phyloP scores from a whole-genome alignment of 2,329 filamentous ascomycete genomes.

The Alternaria infectoria region DNA sequence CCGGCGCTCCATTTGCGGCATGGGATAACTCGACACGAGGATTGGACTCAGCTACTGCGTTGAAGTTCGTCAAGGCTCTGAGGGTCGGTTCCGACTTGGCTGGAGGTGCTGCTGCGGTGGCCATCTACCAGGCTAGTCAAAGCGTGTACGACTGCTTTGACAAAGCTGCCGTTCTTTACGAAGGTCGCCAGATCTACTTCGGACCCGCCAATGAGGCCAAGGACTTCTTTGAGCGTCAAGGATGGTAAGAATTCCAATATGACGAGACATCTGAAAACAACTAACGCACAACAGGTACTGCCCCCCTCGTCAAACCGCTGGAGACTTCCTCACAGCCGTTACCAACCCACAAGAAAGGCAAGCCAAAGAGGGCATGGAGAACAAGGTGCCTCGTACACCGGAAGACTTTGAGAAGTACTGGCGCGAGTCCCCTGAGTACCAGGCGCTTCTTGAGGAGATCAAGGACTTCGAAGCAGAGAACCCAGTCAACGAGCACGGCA shows the following conservation, averaged over 20 bases:
- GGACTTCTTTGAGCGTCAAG: slow-evolving; percentile 70
- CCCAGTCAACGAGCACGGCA: slow-evolving; percentile 51
- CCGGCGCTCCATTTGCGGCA: slow-evolving; percentile 47
- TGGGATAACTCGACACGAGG: slow-evolving; percentile 57
- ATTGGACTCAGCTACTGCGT: slow-evolving; percentile 57
- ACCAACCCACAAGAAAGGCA: slow-evolving; percentile 59
- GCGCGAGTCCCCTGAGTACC: slow-evolving; percentile 58
- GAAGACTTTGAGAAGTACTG: slow-evolving; percentile 59
- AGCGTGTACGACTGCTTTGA: slow-evolving; percentile 70
- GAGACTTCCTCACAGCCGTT: slow-evolving; percentile 78
- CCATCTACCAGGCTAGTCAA: slow-evolving; percentile 62
- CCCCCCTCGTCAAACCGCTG: slow-evolving; percentile 70
- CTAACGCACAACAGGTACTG: slow-evolving; percentile 52
- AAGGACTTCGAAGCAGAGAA: slow-evolving; percentile 57
- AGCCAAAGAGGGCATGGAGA: slow-evolving; percentile 51
- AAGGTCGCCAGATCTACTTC: slow-evolving; percentile 79
- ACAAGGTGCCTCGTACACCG: slow-evolving; percentile 55
- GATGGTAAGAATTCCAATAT: slow-evolving; percentile 54
- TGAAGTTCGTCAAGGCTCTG: slow-evolving; percentile 64
- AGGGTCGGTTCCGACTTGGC: slow-evolving; percentile 58
- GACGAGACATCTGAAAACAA: not conserved
- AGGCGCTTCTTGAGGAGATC: slow-evolving; percentile 56
- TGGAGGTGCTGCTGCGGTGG: slow-evolving; percentile 60
- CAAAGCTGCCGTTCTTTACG: slow-evolving; percentile 75
- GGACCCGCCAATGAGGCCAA: slow-evolving; percentile 67